These are phyloP conservation scores for Calonectria fujianensis DNA, from an alignment of 2,329 filamentous ascomycete species.

Conservation along the genomic window DNA sequence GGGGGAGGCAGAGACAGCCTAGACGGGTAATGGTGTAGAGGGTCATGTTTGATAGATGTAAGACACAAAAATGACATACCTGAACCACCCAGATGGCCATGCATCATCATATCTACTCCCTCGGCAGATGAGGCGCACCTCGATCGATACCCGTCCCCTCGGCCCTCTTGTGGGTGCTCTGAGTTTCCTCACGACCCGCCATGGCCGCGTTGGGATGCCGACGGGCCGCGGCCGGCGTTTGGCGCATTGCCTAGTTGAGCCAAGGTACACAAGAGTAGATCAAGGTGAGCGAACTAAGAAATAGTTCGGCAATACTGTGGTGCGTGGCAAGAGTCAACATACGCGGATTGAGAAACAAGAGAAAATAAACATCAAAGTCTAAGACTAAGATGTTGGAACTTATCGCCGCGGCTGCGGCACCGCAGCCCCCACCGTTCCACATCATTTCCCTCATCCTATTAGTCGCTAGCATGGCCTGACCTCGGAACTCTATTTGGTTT, in stretches of 20 bases:
- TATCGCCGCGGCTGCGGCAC: background rate
- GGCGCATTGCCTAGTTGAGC: slow-evolving; percentile 61
- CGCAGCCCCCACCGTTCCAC: background rate
- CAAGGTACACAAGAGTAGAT: slow-evolving; percentile 54
- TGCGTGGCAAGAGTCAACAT: background rate
- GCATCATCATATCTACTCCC: slow-evolving; percentile 63
- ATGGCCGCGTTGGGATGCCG: slow-evolving; percentile 54
- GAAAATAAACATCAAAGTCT: background rate
- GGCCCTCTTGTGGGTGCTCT: slow-evolving; percentile 56
- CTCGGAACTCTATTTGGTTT: slow-evolving; percentile 1
- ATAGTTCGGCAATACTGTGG: background rate
- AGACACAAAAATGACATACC: slow-evolving; percentile 41
- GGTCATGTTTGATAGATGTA: slow-evolving; percentile 50
- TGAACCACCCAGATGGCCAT: slow-evolving; percentile 67
- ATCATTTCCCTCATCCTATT: background rate
- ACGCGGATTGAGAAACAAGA: background rate
- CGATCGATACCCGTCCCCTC: slow-evolving; percentile 60
- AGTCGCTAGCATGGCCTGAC: background rate
- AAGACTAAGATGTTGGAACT: background rate
- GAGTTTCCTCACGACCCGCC: slow-evolving; percentile 58
- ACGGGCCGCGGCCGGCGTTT: slow-evolving; percentile 60
- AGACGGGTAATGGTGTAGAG: background rate
- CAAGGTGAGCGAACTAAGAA: background rate
- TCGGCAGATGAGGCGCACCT: slow-evolving; percentile 61
- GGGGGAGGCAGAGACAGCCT: background rate